Evolutionary conservation across 441 rosid genomes (phyloP), one percentile per base, ranked within the genome.

Genomic region (Adansonia rubrostipa): DNA sequence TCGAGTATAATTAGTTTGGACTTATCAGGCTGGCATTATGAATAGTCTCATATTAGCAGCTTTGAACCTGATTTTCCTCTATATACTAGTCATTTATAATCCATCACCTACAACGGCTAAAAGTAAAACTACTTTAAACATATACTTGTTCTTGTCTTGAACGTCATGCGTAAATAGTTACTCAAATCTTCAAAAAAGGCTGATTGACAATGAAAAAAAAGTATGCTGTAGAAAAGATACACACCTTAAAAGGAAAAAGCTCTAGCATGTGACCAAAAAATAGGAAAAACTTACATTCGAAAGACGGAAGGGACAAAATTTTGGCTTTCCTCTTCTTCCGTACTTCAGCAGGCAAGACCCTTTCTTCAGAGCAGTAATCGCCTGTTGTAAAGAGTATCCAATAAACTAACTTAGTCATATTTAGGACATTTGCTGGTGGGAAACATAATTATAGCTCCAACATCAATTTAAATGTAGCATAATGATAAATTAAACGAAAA

Each of bases 261-360:
- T 15, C n/a, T 3, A 20, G 53, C 20, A 74, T 68, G 70, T 40
- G 62, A 71, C 79, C 10, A 10, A 15, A 53, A 54, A 57, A 42
- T 54, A 44, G 33, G 74, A 3, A 51, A 71, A 76, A 78, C 97
- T 90, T 86, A 96, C 99, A 87, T 93, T 93, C 66, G 98, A 92
- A 82, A 96, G 99, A 77, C 97, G 93, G 84, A 96, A 94, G 40
- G 98, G 99, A 78, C 99, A 96, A 85, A 92, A 94, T 87, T 96
- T 96, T 70, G 99, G 99, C 83, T 94, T 96, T 73, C 99, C 99
- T 74, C 99, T 90, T 85, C 99, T 88, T 79, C 99, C 99, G 84
- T 96, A 96, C 87, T 96, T 96, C 6, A 96, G 96, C 87, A 96
- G 86, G 87, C 82, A 92, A 62, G 99, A 95, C 67, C 99, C 99